Evolutionary conservation across 1,284 basidiomycete genomes (phyloP).

Genomic region (Pascua guehoae): DNA sequence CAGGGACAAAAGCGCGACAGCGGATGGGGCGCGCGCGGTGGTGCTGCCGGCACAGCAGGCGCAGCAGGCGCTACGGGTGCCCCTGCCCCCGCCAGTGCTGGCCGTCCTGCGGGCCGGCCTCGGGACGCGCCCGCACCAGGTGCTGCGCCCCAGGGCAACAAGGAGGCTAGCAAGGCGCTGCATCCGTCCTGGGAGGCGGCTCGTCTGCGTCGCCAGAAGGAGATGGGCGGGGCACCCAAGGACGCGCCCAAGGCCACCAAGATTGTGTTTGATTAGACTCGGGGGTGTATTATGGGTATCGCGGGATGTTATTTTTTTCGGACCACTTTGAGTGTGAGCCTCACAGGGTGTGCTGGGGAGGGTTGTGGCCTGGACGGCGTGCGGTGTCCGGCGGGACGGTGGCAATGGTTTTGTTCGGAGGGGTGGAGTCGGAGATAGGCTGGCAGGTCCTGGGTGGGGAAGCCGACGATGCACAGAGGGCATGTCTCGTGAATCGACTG

Average conservation of each 20-base stretch:
- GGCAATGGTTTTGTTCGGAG: too few species aligned
- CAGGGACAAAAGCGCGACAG: constrained; percentile 14
- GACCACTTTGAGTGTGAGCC: too few species aligned
- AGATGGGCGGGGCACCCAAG: constrained; percentile 27
- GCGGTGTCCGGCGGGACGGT: too few species aligned
- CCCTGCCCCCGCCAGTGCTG: background rate
- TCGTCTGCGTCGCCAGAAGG: constrained; percentile 64
- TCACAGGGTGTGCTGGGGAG: too few species aligned
- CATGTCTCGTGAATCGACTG: too few species aligned
- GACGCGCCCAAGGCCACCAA: constrained; percentile 51
- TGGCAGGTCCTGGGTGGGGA: too few species aligned
- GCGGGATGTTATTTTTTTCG: too few species aligned
- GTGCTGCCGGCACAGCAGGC: constrained; percentile 11
- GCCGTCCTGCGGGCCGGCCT: background rate
- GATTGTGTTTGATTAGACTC: constrained; percentile 52
- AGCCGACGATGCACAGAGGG: too few species aligned
- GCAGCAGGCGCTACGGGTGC: background rate
- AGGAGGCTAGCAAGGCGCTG: constrained; percentile 40
- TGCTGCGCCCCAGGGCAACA: background rate
- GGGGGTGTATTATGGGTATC: too few species aligned
- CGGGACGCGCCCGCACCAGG: background rate
- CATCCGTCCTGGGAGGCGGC: constrained; percentile 96
- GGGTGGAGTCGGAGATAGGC: too few species aligned
- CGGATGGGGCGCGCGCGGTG: constrained; percentile 20
- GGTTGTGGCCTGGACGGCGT: too few species aligned